Percentiles rank a stretch among this genome's conserved stretches.
These are phyloP conservation scores for Kwoniella europaea DNA, from an alignment of 768 basidiomycete genomes.

Conservation along the genomic window DNA sequence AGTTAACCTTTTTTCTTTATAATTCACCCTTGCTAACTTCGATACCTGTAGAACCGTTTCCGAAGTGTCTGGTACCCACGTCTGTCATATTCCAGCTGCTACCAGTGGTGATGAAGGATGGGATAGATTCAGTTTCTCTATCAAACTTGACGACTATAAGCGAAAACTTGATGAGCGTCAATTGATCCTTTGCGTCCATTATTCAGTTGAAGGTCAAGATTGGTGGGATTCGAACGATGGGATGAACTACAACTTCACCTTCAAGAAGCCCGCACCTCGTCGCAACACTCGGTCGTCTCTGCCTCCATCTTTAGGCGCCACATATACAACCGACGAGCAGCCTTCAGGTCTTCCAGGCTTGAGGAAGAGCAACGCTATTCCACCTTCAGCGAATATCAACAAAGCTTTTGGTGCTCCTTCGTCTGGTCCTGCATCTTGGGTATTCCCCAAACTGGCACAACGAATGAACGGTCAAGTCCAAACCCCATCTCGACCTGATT, in stretches of 20 bases:
- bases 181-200: conserved; percentile 54
- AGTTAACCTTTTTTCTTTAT: conserved; percentile 25
- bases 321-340: conserved; percentile 27
- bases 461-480: conserved; percentile 8
- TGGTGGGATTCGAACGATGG: conserved; percentile 59
- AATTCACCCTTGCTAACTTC: conserved; percentile 16
- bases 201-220: conserved; percentile 54
- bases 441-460: conserved; percentile 41
- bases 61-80: conserved; percentile 53
- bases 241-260: conserved; percentile 56
- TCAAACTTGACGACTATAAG: conserved; percentile 58
- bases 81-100: conserved; percentile 50
- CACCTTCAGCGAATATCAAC: conserved; percentile 32
- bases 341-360: conserved; percentile 39
- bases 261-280: conserved; percentile 44
- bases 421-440: conserved; percentile 39
- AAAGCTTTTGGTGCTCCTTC: conserved; percentile 37
- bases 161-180: conserved; percentile 56
- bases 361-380: conserved; percentile 27
- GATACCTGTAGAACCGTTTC: conserved; percentile 50
- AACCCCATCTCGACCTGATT: conserved; percentile 33
- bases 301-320: conserved; percentile 28
- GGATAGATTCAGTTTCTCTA: conserved; percentile 57
- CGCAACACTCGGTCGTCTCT: conserved; percentile 33
- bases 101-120: conserved; percentile 58